phyloP scores from a whole-genome alignment of 306 rosid genomes.

The Ceratonia siliqua region DNA sequence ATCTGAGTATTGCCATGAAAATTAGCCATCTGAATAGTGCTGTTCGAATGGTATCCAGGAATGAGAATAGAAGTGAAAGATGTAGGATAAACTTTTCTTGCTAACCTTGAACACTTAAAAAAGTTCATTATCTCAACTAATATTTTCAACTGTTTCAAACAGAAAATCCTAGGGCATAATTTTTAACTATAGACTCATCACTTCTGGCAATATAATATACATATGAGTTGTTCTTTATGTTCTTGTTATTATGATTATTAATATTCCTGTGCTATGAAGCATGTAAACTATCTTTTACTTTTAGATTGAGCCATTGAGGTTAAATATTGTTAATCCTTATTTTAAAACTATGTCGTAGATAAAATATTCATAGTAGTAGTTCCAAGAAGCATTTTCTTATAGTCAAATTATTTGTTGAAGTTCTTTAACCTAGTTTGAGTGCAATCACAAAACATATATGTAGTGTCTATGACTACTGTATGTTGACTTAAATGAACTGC shows the following conservation, averaged over 20 bases:
- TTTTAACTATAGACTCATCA: too few species aligned
- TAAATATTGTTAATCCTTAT: slow-evolving; percentile 14
- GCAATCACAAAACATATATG: background rate
- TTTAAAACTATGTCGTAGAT: slow-evolving; percentile 23
- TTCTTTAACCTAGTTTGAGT: slow-evolving; percentile 12
- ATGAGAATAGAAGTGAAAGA: too few species aligned
- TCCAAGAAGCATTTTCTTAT: slow-evolving; percentile 13
- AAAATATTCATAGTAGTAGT: slow-evolving; percentile 18
- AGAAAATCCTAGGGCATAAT: too few species aligned
- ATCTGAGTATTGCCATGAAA: too few species aligned
- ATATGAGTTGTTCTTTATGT: slow-evolving; percentile 2
- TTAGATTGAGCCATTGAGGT: background rate
- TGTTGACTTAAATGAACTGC: slow-evolving; percentile 24
- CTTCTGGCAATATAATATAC: too few species aligned
- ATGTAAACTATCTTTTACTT: slow-evolving; percentile 20
- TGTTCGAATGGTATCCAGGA: too few species aligned
- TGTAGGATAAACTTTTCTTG: too few species aligned
- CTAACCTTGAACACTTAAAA: too few species aligned
- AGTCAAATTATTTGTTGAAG: background rate
- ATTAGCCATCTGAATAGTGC: too few species aligned
- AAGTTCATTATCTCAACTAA: too few species aligned
- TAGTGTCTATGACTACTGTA: background rate
- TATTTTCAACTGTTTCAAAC: too few species aligned
- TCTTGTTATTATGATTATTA: background rate
- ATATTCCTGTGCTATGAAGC: slow-evolving; percentile 12